Conservation (phyloP, 2,329 filamentous ascomycete genomes). For the Chaetomium strumarium region DNA sequence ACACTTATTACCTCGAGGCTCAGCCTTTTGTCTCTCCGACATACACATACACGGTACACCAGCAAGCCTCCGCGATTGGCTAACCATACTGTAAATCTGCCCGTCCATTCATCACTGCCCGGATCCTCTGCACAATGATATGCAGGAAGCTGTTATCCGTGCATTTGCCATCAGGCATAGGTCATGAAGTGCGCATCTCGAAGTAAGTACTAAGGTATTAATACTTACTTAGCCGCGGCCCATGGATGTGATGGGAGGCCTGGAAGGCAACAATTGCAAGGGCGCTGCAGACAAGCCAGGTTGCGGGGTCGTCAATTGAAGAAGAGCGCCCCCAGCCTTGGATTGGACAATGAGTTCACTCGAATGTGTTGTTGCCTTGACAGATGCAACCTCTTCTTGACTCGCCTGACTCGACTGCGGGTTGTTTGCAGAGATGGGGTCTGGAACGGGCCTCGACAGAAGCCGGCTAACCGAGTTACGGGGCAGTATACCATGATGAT, state of each 20-base stretch:
- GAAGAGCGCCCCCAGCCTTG: not conserved
- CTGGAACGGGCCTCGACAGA: no score
- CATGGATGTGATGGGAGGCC: not conserved
- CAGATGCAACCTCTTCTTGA: not conserved
- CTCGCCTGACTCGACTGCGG: no score
- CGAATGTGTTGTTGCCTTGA: not conserved
- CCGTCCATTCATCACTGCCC: no score
- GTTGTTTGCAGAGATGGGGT: no score
- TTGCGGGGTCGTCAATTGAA: not conserved
- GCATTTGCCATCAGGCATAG: not conserved
- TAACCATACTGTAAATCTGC: no score
- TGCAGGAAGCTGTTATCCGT: not conserved
- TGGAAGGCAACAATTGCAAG: conserved; percentile 1
- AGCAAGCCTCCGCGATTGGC: not conserved
- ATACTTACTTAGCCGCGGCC: not conserved
- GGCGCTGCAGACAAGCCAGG: no score
- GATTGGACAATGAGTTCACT: not conserved
- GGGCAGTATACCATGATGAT: no score
- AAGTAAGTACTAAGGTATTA: no score
- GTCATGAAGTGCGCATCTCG: no score
- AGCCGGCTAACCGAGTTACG: no score
- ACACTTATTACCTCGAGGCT: not conserved
- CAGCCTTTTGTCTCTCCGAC: not conserved
- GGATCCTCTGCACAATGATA: not conserved
- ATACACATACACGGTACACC: no score